Base-by-base conservation (phyloP, 2,329 filamentous ascomycete species). In the Arthrobotrys iridis region DNA sequence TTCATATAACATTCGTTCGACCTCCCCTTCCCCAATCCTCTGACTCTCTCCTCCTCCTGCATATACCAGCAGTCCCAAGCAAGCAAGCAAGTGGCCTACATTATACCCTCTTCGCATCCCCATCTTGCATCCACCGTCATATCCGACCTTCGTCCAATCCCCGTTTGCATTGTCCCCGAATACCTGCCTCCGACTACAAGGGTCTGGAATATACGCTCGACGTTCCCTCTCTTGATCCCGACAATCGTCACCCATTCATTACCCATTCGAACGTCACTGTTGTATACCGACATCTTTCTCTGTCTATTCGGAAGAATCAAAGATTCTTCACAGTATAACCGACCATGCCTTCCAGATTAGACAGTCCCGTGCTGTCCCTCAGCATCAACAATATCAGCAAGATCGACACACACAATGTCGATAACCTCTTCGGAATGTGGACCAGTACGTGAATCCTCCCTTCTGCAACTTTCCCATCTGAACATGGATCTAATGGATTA, bases 341-440 rank as follows among this genome's bases (percentile, higher is more conserved):
- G n/a, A 84, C 77, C 40, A 98, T 98, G 94, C 92, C 93, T 84
- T 89, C 91, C 81, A 87, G 88, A 84, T 86, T 96, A 83, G 89
- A 91, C 83, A 90, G 91, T 76, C 91, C 94, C 80, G 91, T 98
- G 82, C 86, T 98, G 81, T 93, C 93, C 77, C 91, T 98, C 82
- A 93, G 97, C 85, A 90, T 92, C 78, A 92, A 90, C 81, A 91
- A 94, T 79, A 93, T 99, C 82, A 92, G 95, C 85, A 93, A 96
- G 82, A 93, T 98, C 80, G 93, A 98, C 84, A 97, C 94, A 0
- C 88, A 90, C 79, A 96, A 96, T 82, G 90, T 92, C 26, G 92
- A 96, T 84, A 96, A 93, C 81, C 88, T 98, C 59, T 96, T 95
- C 84, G 93, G 92, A 85, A 96, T 98, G 88, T 97, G 93, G 93